Conservation (phyloP, 2,329 filamentous ascomycete genomes). For the Blastomyces emzantsi region DNA sequence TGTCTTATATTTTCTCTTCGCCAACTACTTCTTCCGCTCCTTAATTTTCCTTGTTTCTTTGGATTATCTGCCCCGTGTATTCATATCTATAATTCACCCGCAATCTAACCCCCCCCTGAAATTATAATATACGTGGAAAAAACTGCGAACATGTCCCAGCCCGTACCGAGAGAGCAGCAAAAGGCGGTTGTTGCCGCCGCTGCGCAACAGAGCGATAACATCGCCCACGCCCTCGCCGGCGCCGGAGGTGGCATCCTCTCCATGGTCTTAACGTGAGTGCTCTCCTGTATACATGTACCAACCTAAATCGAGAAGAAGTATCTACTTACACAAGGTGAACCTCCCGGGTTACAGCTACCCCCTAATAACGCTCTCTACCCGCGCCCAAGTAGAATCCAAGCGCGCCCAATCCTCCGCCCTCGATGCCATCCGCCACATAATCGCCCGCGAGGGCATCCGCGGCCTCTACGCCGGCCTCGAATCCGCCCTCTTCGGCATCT, state of each 20-base stretch:
- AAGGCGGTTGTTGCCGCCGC: conserved; percentile 46
- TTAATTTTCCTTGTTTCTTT: not conserved
- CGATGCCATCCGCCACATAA: conserved; percentile 72
- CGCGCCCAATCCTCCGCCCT: conserved; percentile 78
- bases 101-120: not conserved
- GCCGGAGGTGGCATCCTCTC: conserved; percentile 89
- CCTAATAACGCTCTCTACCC: conserved; percentile 92
- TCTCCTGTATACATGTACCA: not conserved
- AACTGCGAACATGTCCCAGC: conserved; percentile 30
- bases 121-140: not conserved
- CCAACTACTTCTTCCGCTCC: not conserved
- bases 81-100: not conserved
- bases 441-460: conserved; percentile 79
- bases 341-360: conserved; percentile 57
- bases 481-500: conserved; percentile 93
- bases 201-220: conserved; percentile 86
- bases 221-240: conserved; percentile 87
- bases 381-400: conserved; percentile 95
- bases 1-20: not conserved
- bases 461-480: conserved; percentile 91
- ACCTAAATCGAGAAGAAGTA: conserved; percentile 3
- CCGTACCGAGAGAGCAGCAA: conserved; percentile 25
- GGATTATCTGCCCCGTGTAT: not conserved
- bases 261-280: conserved; percentile 78
- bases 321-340: not conserved